Evolutionary conservation across 768 basidiomycete genomes (phyloP), one percentile per base, ranked within the genome.

Genomic region (Panaeolus papilionaceus): DNA sequence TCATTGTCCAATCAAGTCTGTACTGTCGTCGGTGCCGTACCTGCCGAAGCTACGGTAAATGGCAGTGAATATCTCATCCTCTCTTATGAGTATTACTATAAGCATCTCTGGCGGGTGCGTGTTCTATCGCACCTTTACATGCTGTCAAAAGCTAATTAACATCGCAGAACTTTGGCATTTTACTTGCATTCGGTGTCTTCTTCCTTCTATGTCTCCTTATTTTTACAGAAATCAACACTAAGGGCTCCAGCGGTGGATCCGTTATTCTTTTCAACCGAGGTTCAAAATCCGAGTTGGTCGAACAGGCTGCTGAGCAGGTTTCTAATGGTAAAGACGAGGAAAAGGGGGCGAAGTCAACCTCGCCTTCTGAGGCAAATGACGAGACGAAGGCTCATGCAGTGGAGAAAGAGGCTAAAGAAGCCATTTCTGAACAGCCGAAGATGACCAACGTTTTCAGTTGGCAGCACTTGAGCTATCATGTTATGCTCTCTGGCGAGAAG

Each of bases 361-460:
- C 42, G 4, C 26, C 45, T 3, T 12, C 68, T 7, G 65, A 61
- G 18, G 37, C 65, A 1, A 69, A 71, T n/a, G 66, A 68, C n/a
- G 66, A 69, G 18, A 63, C 65, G 5, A 63, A 64, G 23, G 63
- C 68, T 10, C 45, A 71, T 12, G 67, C 65, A 20, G 71, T 72
- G 26, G 73, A 75, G 14, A 72, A 73, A 38, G 75, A 74, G 5
- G 63, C 69, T 0, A 73, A 76, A 33, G 71, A 79, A 44, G 78
- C 79, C 68, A 74, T 81, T 70, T 80, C 76, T 64, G 82, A 80
- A 66, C 83, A 76, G 66, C 82, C 80, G 70, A 80, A 79, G 63
- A 80, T 78, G 83, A 81, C 76, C 20, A 84, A 91, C 70, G 84
- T 89, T 5, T 96, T 98, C 78, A 93, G 95, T 0, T 98, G 93